A percentile compares a stretch with the other conserved stretches of the same genome.
phyloP scores from a whole-genome alignment of 2,329 filamentous ascomycete genomes.

The Colletotrichum coccodes region DNA sequence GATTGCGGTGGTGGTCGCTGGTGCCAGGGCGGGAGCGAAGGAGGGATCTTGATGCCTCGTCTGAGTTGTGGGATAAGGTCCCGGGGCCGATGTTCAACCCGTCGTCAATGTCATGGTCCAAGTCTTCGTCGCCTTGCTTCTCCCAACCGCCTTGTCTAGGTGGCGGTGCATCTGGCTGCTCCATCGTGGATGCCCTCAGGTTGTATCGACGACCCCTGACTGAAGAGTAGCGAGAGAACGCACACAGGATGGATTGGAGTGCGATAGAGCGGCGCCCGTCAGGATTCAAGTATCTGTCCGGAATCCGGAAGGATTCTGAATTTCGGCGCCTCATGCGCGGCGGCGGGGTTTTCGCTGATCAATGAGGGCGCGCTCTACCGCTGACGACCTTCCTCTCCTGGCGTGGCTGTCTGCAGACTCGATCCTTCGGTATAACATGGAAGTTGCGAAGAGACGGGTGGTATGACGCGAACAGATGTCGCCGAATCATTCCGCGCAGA shows the following conservation, averaged over 20 bases:
- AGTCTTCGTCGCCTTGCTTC: background rate
- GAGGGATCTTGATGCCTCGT: background rate
- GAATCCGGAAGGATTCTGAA: background rate
- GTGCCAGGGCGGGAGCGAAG: background rate
- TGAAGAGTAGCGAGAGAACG: no score
- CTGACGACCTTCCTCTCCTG: slow-evolving; percentile 19
- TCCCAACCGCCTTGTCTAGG: background rate
- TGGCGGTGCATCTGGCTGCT: background rate
- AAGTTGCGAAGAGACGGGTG: background rate
- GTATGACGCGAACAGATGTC: background rate
- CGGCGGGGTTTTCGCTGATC: background rate
- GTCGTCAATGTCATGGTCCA: background rate
- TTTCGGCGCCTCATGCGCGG: background rate
- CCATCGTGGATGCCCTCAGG: background rate
- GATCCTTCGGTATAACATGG: background rate
- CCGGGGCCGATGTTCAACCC: background rate
- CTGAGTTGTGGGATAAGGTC: background rate
- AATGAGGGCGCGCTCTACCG: background rate
- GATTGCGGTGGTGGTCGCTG: background rate
- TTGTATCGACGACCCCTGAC: rapidly evolving
- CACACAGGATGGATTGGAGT: background rate
- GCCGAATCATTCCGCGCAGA: background rate
- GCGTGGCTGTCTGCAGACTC: background rate
- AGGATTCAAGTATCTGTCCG: background rate
- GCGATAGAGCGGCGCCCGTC: background rate